Base-by-base conservation (phyloP, 2,329 filamentous ascomycete genomes). In the Hypoxylon sp. region DNA sequence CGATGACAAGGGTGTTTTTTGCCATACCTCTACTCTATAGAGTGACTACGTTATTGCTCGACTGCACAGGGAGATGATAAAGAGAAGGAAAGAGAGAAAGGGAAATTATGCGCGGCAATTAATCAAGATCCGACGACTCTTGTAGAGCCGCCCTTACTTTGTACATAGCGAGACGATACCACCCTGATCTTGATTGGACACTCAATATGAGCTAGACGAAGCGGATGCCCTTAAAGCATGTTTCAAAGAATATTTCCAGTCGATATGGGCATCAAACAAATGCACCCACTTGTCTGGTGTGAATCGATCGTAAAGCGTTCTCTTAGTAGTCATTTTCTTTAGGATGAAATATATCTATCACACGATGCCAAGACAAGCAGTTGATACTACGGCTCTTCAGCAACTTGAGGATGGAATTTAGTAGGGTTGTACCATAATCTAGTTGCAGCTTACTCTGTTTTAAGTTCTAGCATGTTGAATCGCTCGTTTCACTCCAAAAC, bases 141-240 rank as follows among this genome's bases (percentile, higher is more conserved):
- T 38, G 19, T 16, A 48, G 36, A 19, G 27, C n/a, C 30, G 37
- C 40, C 30, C 37, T 49, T 47, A 44, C 50, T 51, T 58, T 65
- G 63, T 65, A 66, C 63, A 65, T 66, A 66, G 53, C 52, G 59
- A 63, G 48, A 52, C 51, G 63, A 65, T 65, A 66, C 62, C 62
- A 50, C 51, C 40, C 35, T 49, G 49, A 48, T 40, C 40, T 53
- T 46, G 49, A 37, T 45, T 49, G 53, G 55, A 38, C 27, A 51
- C 27, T 54, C 50, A 44, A 57, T 27, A 49, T 27, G 34, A 51
- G 37, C 32, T 54, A 57, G 54, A 54, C 45, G 41, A 58, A 43
- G 37, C 45, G 46, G 35, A 51, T 30, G 47, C 36, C 46, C 25
- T 51, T 31, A 27, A 48, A 49, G 38, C 37, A 48, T 41, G 30